These are phyloP conservation scores for Torulaspora microellipsoides DNA, from an alignment of 805 yeast genomes.

Conservation along the genomic window DNA sequence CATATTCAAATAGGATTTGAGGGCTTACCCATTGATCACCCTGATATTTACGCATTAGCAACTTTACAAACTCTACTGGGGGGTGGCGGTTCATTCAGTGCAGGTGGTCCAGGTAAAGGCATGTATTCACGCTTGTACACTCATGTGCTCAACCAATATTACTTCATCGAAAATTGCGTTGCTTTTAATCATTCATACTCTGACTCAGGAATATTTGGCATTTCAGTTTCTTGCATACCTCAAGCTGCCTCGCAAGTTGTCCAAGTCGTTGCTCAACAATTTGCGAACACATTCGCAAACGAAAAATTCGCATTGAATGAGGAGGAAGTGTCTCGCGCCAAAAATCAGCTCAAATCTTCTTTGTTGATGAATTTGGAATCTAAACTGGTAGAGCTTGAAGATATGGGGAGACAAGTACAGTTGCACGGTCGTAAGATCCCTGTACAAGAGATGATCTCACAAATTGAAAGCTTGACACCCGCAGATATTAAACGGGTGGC, in stretches of 20 bases:
- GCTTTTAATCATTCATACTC: constrained; percentile 87
- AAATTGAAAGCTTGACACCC: constrained; percentile 64
- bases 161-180: constrained; percentile 82
- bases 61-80: constrained; percentile 86
- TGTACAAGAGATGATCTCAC: constrained; percentile 73
- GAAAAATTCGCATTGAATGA: constrained; percentile 61
- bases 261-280: constrained; percentile 68
- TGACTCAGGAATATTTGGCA: constrained; percentile 88
- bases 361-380: constrained; percentile 90
- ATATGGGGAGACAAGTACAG: constrained; percentile 91
- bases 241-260: constrained; percentile 81
- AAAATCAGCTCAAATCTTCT: constrained; percentile 84
- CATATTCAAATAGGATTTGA: constrained; percentile 87
- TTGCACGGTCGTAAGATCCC: constrained; percentile 72
- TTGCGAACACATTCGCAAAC: constrained; percentile 45
- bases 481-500: constrained; percentile 73
- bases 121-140: constrained; percentile 95
- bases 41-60: constrained; percentile 87
- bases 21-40: constrained; percentile 75
- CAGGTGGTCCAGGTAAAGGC: constrained; percentile 99
- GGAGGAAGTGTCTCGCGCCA: constrained; percentile 80
- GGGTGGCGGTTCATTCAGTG: constrained; percentile 96
- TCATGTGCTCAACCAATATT: constrained; percentile 83
- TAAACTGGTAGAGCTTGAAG: constrained; percentile 90
- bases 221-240: constrained; percentile 78